These are phyloP conservation scores for Lonicera japonica DNA, from an alignment of 129 eudicot species.

Conservation along the genomic window DNA sequence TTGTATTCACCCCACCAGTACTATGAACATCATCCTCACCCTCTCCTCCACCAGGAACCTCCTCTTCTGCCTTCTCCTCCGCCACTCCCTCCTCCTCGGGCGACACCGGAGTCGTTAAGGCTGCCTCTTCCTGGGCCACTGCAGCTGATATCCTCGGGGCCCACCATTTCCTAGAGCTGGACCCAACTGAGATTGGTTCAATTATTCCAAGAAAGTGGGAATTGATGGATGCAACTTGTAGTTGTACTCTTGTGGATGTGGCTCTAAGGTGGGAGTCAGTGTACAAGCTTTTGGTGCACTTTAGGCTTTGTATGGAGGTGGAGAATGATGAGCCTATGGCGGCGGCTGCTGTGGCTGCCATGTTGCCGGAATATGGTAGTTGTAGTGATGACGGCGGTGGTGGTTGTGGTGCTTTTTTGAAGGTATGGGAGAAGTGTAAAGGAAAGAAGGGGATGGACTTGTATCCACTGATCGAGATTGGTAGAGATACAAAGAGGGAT, in stretches of 20 bases:
- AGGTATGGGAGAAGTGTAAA: not conserved
- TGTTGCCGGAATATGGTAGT: constrained; percentile 9
- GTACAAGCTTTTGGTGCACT: constrained; percentile 22
- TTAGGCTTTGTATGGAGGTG: constrained; percentile 26
- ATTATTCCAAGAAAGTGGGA: constrained; percentile 16
- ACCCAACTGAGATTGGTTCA: constrained; percentile 21
- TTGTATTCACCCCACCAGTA: constrained; percentile 30
- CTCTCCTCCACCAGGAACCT: constrained; percentile 26
- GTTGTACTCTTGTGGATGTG: constrained; percentile 29
- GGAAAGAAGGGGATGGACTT: not conserved
- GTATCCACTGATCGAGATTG: constrained; percentile 30
- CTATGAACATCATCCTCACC: constrained; percentile 12
- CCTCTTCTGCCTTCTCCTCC: constrained; percentile 28
- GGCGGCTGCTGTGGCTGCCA: constrained; percentile 53
- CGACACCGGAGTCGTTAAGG: constrained; percentile 14
- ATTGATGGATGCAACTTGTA: constrained; percentile 27
- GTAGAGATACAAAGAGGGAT: constrained; percentile 21
- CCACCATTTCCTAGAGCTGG: constrained; percentile 20
- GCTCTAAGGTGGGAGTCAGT: constrained; percentile 22
- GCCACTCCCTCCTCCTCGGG: constrained; percentile 26
- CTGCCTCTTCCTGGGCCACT: constrained; percentile 44
- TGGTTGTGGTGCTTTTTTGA: not conserved
- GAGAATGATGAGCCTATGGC: constrained; percentile 53
- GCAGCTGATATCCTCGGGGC: constrained; percentile 33
- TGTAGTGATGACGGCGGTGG: constrained; percentile 11